Base-by-base conservation (phyloP, 2,329 filamentous ascomycete species). In the Botryosphaeria agaves region DNA sequence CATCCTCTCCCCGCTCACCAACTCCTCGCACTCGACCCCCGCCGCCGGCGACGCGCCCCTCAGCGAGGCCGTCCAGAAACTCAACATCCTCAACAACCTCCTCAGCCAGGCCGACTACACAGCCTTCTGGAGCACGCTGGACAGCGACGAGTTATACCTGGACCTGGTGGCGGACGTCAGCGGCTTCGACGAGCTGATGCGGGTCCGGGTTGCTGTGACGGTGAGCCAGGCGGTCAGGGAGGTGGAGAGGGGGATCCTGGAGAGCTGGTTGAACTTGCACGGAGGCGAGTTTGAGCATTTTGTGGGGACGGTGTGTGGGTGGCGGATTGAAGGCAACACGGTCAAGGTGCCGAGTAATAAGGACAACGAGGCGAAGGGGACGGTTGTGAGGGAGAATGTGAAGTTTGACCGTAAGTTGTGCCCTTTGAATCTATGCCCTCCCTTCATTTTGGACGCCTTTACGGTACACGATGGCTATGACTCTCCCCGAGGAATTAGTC, bases 291-390 rank as follows among this genome's bases (percentile, higher is more conserved):
- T 65, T 35, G 59, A 64, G 32, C 48, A 57, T 34, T 65, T 64
- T 33, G 56, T 64, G 11, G 53, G 52, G 32, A 59, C 56, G 29
- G 56, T 64, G 9, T 89, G 79, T 48, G 82, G 79, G 40, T 98
- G 87, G 84, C 71, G 69, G 45, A 66, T 94, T 25, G 77, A 82
- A 36, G 72, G 64, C 18, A 50, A 52, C 23, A 57, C 48, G 37
- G 75, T 94, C 38, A 71, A 72, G 53, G 71, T 98, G 33, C 89
- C 89, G 33, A 64, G 76, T 48, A 98, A 98, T 63, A 81, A 89
- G 50, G 89, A 98, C 60, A 94, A 94, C 55, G 87, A 95, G 70
- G 89, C 84, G 26, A 83, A 91, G 66, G 89, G 89, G 56, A 78
- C 84, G 24, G 80, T 94, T 55, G 91, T 94, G 48, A 72, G 85